A percentile compares a stretch with the other conserved stretches of the same genome.
phyloP scores from a whole-genome alignment of 2,329 filamentous ascomycete genomes.

The Bipolaris oryzae region DNA sequence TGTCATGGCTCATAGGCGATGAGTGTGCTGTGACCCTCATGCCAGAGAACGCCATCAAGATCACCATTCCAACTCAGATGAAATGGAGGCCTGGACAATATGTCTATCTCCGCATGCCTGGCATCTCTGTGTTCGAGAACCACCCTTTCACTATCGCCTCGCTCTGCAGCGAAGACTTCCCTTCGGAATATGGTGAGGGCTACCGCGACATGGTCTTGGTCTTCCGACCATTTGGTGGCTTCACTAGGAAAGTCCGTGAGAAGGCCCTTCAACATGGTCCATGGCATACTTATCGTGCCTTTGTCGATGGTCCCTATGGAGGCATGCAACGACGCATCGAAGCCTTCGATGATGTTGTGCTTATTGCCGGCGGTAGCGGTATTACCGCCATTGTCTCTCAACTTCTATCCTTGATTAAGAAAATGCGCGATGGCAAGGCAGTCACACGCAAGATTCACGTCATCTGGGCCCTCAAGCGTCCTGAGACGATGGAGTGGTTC shows the following conservation, averaged over 20 bases:
- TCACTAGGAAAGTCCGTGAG: constrained; percentile 83
- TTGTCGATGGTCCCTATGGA: constrained; percentile 92
- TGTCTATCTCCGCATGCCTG: constrained; percentile 92
- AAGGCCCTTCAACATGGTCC: constrained; percentile 84
- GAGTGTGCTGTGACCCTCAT: constrained; percentile 88
- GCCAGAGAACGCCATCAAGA: constrained; percentile 91
- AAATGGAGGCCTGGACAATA: constrained; percentile 94
- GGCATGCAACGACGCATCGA: constrained; percentile 90
- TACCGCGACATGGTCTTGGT: constrained; percentile 90
- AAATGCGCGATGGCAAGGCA: constrained; percentile 92
- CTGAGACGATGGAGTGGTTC: constrained; percentile 98
- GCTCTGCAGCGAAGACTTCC: constrained; percentile 89
- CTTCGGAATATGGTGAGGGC: constrained; percentile 85
- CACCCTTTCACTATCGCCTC: constrained; percentile 96
- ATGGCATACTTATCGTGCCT: constrained; percentile 89
- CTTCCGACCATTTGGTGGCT: constrained; percentile 89
- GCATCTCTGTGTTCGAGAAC: constrained; percentile 87
- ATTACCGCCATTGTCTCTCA: constrained; percentile 94
- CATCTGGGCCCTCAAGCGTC: constrained; percentile 89
- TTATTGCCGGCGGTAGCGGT: constrained; percentile 92
- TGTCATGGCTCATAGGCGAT: constrained; percentile 86
- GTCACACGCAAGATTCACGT: constrained; percentile 90
- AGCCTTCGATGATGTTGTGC: constrained; percentile 89
- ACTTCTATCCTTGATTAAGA: constrained; percentile 90
- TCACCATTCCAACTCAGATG: constrained; percentile 92